phyloP scores from a whole-genome alignment of 2,329 filamentous ascomycete genomes.

The Lithohypha guttulata region DNA sequence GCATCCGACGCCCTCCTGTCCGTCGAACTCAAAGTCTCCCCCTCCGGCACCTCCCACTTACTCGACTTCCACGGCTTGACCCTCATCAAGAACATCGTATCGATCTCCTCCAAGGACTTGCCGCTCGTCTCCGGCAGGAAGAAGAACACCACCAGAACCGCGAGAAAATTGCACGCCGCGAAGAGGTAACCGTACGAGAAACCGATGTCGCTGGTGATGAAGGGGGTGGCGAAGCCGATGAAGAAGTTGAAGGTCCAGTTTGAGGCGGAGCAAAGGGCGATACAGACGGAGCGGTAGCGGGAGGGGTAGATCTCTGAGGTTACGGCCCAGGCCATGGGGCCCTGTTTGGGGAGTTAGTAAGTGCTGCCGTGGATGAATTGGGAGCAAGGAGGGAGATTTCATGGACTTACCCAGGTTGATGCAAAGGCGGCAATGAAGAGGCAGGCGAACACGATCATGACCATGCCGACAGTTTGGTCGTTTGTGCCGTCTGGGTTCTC shows the following conservation, averaged over 20 bases:
- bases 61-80: slow-evolving; percentile 45
- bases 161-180: slow-evolving; percentile 57
- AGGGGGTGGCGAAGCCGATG: slow-evolving; percentile 56
- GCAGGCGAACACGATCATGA: slow-evolving; percentile 61
- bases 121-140: slow-evolving; percentile 58
- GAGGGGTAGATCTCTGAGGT: slow-evolving; percentile 35
- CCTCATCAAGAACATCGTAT: slow-evolving; percentile 61
- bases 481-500: slow-evolving; percentile 30
- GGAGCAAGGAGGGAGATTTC: background rate
- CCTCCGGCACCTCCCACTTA: slow-evolving; percentile 15
- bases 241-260: slow-evolving; percentile 72
- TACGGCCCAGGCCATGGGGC: slow-evolving; percentile 43
- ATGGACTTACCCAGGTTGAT: slow-evolving; percentile 52
- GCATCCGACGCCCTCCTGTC: background rate
- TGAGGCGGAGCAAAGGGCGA: slow-evolving; percentile 63
- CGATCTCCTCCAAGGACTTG: slow-evolving; percentile 66
- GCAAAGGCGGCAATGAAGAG: slow-evolving; percentile 68
- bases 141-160: slow-evolving; percentile 51
- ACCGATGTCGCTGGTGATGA: slow-evolving; percentile 60
- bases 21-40: background rate
- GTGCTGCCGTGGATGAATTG: background rate
- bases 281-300: slow-evolving; percentile 56
- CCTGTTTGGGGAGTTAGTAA: no score
- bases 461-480: slow-evolving; percentile 44
- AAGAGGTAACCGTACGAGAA: slow-evolving; percentile 68